Evolutionary conservation across 768 basidiomycete species (phyloP).

Genomic region (Leccinum fibrillosum): DNA sequence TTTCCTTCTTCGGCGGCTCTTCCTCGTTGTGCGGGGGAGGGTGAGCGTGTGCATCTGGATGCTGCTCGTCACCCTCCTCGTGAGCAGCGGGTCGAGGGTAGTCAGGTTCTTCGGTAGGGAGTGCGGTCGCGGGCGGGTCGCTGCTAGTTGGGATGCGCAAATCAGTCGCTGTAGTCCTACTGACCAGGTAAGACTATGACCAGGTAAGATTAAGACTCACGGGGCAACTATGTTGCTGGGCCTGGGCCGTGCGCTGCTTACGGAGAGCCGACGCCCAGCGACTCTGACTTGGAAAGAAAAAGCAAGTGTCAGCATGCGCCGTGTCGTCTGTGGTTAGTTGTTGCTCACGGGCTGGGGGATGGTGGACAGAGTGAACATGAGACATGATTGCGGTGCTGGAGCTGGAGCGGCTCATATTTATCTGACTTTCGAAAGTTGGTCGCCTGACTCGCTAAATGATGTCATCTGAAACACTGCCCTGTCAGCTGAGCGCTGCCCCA

Average conservation of each 20-base stretch:
- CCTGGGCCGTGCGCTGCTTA: conserved; percentile 37
- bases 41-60: background rate
- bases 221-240: conserved; percentile 21
- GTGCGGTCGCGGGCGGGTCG: background rate
- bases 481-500: too few relatives aligned
- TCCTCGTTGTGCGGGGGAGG: conserved; percentile 44
- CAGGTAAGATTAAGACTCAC: conserved; percentile 20
- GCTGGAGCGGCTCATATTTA: background rate
- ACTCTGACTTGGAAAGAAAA: conserved; percentile 33
- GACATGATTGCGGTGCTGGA: conserved; percentile 24
- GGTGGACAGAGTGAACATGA: conserved; percentile 32
- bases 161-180: background rate
- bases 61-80: conserved; percentile 31
- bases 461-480: background rate
- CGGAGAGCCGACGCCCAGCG: conserved; percentile 50
- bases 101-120: conserved; percentile 30
- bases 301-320: background rate
- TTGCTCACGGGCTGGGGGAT: conserved; percentile 48
- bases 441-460: background rate
- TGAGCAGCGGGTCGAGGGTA: conserved; percentile 55
- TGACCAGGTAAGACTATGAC: background rate
- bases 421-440: background rate
- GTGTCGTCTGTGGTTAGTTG: background rate
- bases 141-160: background rate
- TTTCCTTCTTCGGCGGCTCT: conserved; percentile 46